A percentile compares a stretch with the other conserved stretches of the same genome.
Evolutionary conservation across 164 flowering plant genomes (phyloP).

Genomic region (Nelumbo lutea): DNA sequence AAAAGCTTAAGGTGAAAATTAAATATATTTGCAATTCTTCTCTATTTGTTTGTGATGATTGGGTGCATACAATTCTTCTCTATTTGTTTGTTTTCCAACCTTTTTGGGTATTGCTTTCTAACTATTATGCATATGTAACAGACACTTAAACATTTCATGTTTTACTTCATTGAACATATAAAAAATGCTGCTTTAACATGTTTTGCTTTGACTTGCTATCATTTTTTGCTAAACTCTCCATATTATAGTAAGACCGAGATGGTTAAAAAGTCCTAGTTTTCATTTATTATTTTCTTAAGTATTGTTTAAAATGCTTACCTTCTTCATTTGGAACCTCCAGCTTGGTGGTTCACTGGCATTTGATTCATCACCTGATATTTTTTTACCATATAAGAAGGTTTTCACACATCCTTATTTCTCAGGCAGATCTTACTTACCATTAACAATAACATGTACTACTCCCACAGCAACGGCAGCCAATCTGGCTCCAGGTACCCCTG

Average conservation of each 20-base stretch:
- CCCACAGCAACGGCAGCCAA: constrained; percentile 43
- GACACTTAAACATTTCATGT: too few species aligned
- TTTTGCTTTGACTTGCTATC: not conserved
- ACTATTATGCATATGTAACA: too few species aligned
- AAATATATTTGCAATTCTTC: too few species aligned
- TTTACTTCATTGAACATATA: too few species aligned
- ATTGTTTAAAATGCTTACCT: not conserved
- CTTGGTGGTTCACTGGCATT: not conserved
- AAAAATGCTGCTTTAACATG: too few species aligned
- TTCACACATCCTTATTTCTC: constrained; percentile 5
- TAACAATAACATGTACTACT: constrained; percentile 41
- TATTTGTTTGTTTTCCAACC: too few species aligned
- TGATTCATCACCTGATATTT: not conserved
- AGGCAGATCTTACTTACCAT: constrained; percentile 25
- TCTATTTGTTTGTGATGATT: too few species aligned
- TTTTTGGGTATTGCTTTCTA: too few species aligned
- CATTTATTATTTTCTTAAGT: not conserved
- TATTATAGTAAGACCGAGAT: not conserved
- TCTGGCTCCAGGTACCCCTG: constrained; percentile 87
- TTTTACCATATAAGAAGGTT: not conserved
- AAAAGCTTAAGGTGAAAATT: too few species aligned
- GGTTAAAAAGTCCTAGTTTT: not conserved
- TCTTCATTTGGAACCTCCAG: not conserved
- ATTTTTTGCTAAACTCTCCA: not conserved
- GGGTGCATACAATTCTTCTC: too few species aligned